A percentile compares a stretch with the other conserved stretches of the same genome.
Conservation (phyloP, 768 basidiomycete genomes). For the Macrocybe gigantea region DNA sequence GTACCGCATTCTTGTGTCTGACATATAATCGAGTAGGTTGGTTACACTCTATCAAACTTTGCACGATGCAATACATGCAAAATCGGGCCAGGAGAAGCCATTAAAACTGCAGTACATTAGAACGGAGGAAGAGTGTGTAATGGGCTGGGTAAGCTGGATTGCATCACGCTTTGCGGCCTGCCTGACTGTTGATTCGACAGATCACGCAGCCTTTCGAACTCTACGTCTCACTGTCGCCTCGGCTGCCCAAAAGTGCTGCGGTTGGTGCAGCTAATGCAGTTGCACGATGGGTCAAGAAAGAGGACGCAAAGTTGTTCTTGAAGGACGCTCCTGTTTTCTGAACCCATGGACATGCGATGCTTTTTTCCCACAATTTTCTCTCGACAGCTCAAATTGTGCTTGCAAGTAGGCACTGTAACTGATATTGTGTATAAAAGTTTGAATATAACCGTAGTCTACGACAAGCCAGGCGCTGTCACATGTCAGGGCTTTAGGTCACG, state of each 20-base stretch:
- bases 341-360: slow-evolving; percentile 1
- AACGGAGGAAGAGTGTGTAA: slow-evolving; percentile 80
- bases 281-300: slow-evolving; percentile 85
- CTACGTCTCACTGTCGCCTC: slow-evolving; percentile 77
- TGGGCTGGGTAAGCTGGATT: slow-evolving; percentile 80
- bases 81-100: slow-evolving; percentile 74
- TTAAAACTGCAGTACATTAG: slow-evolving; percentile 85
- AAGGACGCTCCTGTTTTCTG: slow-evolving; percentile 87
- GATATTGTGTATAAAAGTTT: no score
- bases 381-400: no score
- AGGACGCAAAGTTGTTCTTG: slow-evolving; percentile 78
- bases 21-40: slow-evolving; percentile 41
- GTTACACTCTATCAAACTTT: slow-evolving; percentile 83
- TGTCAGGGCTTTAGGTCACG: no score
- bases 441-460: no score
- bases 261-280: slow-evolving; percentile 88
- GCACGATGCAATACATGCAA: slow-evolving; percentile 87
- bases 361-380: no score
- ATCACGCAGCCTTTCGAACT: slow-evolving; percentile 93
- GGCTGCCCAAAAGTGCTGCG: slow-evolving; percentile 81
- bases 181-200: slow-evolving; percentile 31
- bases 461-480: no score
- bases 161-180: not conserved
- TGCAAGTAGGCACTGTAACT: no score
- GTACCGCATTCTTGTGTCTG: not conserved